Base-by-base conservation (phyloP, 192 early-diverging fungal genomes). In the Glomus cerebriforme region DNA sequence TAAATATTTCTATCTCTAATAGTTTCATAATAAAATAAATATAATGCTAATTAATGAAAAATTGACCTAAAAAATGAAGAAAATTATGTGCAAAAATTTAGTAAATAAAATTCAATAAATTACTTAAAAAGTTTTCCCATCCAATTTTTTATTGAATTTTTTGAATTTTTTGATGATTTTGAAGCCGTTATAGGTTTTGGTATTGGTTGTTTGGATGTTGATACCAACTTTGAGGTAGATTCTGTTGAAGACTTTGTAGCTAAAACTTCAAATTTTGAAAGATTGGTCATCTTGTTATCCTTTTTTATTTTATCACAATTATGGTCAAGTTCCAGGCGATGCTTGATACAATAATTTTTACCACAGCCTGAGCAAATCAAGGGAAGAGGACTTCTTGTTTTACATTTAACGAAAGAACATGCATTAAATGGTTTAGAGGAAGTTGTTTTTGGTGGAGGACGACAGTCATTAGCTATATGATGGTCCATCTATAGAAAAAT, bases 251-350 rank as follows among this genome's bases (percentile, higher is more conserved):
- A 22, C 49, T 19, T 54, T 54, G 49, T 0, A 6, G 3, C 15
- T 22, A 22, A 19, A 54, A 17, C 49, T 22, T 67, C 65, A n/a
- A 59, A 32, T 59, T 59, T 54, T 22, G 47, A 32, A 59, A 59
- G 19, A 32, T 59, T 74, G 7, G 1, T 34, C 15, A 59, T n/a
- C 22, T 60, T 74, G 24, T 73, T 70, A 31, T 60, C 74, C 54
- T 35, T 63, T 58, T 69, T 72, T 34, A 26, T 74, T 74, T 66
- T 64, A 37, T 83, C 71, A 71, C 95, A 96, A 9, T 87, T 78
- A 79, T 96, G 95, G 66, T 93, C 93, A 32, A 81, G 75, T 54
- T 92, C 90, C 45, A 94, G 82, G 32, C 94, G 89, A 85, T 96
- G 95, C 77, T 92, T 92, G 63, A 96, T 84, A 82, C 95, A 96